Evolutionary conservation across 495 filamentous ascomycete species (phyloP), one percentile per base, ranked within the genome.

Genomic region (Penicillium diatomitis): DNA sequence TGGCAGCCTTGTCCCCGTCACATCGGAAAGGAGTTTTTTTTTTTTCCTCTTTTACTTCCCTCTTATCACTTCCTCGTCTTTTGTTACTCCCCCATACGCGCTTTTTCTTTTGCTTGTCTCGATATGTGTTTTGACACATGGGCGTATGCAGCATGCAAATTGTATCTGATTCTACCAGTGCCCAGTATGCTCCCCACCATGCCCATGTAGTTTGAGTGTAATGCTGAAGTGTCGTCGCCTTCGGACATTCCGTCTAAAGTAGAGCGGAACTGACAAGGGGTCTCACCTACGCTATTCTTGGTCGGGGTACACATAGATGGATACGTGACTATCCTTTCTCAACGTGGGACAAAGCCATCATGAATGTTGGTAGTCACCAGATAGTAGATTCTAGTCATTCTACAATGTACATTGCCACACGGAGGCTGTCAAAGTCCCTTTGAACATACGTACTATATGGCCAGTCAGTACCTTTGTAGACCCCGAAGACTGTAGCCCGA

Each of bases 11-110:
- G 44, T 54, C 50, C 35, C 42, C 53, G 47, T 45, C 56, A 35
- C 43, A 53, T 53, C 49, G 50, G 58, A 55, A 53, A 58, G 53
- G 55, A 57, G 54, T 59, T 57, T 49, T 61, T 57, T 38, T 44
- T 58, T 55, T 55, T n/a, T n/a, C n/a, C 51, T 44, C 48, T 57
- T 45, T 48, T 50, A 42, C 20, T 33, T n/a, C 44, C 41, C 49
- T 42, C 50, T 50, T 52, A 41, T 46, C 37, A 34, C 47, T 64
- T 49, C 52, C 38, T 55, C 49, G 29, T 34, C 58, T 54, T 38
- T 45, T 38, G 50, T 61, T 57, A 48, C 41, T 32, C 38, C 43
- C 40, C 39, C 49, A 32, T 41, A 49, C 41, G 33, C 36, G 31
- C 35, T 46, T 41, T 47, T 27, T 42, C 40, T 27, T 11, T 42